Evolutionary conservation across 257 asterid species (phyloP).

Genomic region (Galeopsis tetrahit): DNA sequence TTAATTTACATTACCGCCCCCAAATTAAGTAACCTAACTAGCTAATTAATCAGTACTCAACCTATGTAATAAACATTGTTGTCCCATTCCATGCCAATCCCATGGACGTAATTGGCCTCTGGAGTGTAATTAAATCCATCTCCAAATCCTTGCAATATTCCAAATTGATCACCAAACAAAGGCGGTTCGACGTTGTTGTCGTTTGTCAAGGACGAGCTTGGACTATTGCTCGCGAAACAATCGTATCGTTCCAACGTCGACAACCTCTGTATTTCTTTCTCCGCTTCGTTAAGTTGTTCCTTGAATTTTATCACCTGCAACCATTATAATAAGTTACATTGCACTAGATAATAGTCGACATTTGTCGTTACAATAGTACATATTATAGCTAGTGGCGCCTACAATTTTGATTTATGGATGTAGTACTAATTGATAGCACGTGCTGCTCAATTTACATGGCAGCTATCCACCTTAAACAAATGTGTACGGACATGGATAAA

Average conservation of each 20-base stretch:
- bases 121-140: slow-evolving; percentile 45
- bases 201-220: slow-evolving; percentile 48
- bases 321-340: too few species aligned
- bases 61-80: slow-evolving; percentile 38
- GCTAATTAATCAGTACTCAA: not conserved
- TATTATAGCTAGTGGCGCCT: too few species aligned
- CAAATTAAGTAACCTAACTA: not conserved
- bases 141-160: slow-evolving; percentile 45
- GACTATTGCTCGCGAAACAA: slow-evolving; percentile 56
- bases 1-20: not conserved
- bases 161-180: slow-evolving; percentile 55
- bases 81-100: slow-evolving; percentile 41
- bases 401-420: not conserved
- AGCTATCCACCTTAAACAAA: slow-evolving; percentile 36
- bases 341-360: too few species aligned
- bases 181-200: slow-evolving; percentile 39
- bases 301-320: slow-evolving; percentile 54
- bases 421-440: slow-evolving; percentile 32
- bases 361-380: too few species aligned
- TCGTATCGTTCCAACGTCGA: slow-evolving; percentile 39
- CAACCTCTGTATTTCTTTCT: slow-evolving; percentile 54
- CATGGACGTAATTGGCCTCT: slow-evolving; percentile 32
- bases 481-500: slow-evolving; percentile 39
- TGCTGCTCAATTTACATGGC: slow-evolving; percentile 38
- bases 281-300: slow-evolving; percentile 59